Base-by-base conservation (phyloP, 495 filamentous ascomycete species). In the Penicillium flavigenum region DNA sequence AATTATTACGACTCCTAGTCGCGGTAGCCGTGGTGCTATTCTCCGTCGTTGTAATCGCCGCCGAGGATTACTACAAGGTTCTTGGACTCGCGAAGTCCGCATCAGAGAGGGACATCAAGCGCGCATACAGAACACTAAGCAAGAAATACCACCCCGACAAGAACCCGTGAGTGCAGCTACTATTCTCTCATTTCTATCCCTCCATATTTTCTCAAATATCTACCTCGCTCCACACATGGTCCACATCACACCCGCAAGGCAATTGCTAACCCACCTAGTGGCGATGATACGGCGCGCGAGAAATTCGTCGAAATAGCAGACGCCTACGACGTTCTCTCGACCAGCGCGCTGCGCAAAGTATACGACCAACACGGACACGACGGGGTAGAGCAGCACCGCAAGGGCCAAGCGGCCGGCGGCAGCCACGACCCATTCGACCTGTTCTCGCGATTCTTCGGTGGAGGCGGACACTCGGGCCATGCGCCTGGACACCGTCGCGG, bases 141-240 rank as follows among this genome's bases (percentile, higher is more conserved):
- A 97, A 97, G 75, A 96, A 96, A 75, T 96, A 81, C 72, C 94
- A 99, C 66, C 94, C 94, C 1, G 94, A 99, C 70, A 99, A 99
- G 83, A 99, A 99, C 61, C 94, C 94, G 90, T 96, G 76, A 65
- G 88, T 82, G 10, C 17, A 11, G 5, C 9, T 17, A 31, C 9
- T 24, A 34, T 38, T 10, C 26, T 34, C 5, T 38, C 20, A 9
- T n/a, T 17, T 39, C 16, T 39, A n/a, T 38, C 1, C 16, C 4
- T 36, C 2, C 7, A 8, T 17, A 16, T 6, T 17, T 17, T 39
- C 2, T 2, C 24, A 5, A 29, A 32, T 32, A 3, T 9, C 16
- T 39, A 38, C 12, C 14, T 29, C 7, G 34, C 6, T 17, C 0
- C 36, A n/a, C 34, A n/a, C 5, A 38, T 17, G 36, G 36, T 9